Evolutionary conservation across 2,329 filamentous ascomycete genomes (phyloP), one percentile per base, ranked within the genome.

Genomic region (Cladophialophora chaetospira): DNA sequence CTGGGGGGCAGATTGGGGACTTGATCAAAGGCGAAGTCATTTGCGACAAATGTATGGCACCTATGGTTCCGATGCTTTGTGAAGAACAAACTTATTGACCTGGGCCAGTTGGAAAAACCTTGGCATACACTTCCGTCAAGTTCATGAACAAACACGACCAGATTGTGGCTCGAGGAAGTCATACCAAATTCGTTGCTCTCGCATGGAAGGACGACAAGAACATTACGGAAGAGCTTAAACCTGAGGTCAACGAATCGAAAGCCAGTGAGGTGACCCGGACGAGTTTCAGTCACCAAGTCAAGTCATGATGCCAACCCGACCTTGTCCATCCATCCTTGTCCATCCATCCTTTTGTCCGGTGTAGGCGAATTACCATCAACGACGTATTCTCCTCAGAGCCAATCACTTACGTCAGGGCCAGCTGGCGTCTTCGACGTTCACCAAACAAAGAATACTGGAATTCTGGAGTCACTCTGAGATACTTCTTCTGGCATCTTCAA

Each of bases 191-290:
- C 63, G 75, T 86, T 15, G 78, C 81, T 3, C 63, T 80, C 17
- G 84, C 84, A 2, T 86, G 81, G 79, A 85, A 83, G 64, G 83
- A 86, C 55, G 77, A 80, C 1, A 79, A 82, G 57, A 87, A 87
- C 57, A 84, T 84, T 44, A 77, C 79, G 0, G 81, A 84, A 48
- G 78, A 85, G 65, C 70, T 86, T 36, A 77, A 77, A 48, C 74
- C 76, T 6, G 69, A 66, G 52, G 60, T 63, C 21, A 57, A 45
- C 36, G 60, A 64, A 38, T 62, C 57, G 5, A 52, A 65, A 46
- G 57, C 56, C 10, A 55, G 56, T 15, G 57, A 62, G 45, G 54
- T 47, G 4, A 57, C 57, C 3, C 25, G 60, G 15, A 57, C 60
- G 3, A 62, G 53, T 31, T 53, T 56, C n/a, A 36, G 35, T 42